Base-by-base conservation (phyloP, 2,329 filamentous ascomycete species). In the Talaromyces verruculosus region DNA sequence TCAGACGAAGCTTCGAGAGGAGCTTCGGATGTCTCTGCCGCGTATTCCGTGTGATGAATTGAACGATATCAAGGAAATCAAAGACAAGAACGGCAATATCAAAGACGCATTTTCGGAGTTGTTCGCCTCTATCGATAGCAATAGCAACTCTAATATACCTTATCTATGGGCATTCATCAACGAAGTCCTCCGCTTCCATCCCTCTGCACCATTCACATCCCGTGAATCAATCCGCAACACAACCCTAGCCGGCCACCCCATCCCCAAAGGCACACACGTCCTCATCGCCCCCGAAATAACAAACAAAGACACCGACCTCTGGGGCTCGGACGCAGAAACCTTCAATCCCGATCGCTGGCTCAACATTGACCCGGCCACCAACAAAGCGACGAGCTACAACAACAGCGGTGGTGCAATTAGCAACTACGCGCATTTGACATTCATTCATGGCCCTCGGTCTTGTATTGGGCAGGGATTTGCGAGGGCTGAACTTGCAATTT, bases 311-410 rank as follows among this genome's bases (percentile, higher is more conserved):
- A 81, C 81, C 49, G 78, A 82, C 1, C 81, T 93, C 10, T 97
- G 93, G 93, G 93, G 93, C 0, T 76, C 83, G 0, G 90, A 94
- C 70, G 92, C 92, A 0, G 78, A 80, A 35, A 81, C 86, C 57
- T 97, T 97, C 82, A 86, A 91, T 64, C 93, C 93, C 0, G 92
- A 93, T 22, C 84, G 91, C 19, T 93, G 91, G 89, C 81, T 89
- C 73, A 83, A 80, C 6, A 72, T 76, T 0, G 79, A 77, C 0
- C 35, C 57, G 19, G 22, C 22, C 37, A 60, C 33, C 57, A 37
- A 37, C 7, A 72, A 71, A 33, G 81, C 82, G 4, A 15, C 22
- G 2, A 63, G 45, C 25, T 45, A 57, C 49, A 66, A 65, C 33
- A 88, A 88, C 65, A 88, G 85, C 49, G 92, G 92, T 6, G 91